Base-by-base conservation (phyloP, 441 rosid species). In the Pelargonium fulgidum region DNA sequence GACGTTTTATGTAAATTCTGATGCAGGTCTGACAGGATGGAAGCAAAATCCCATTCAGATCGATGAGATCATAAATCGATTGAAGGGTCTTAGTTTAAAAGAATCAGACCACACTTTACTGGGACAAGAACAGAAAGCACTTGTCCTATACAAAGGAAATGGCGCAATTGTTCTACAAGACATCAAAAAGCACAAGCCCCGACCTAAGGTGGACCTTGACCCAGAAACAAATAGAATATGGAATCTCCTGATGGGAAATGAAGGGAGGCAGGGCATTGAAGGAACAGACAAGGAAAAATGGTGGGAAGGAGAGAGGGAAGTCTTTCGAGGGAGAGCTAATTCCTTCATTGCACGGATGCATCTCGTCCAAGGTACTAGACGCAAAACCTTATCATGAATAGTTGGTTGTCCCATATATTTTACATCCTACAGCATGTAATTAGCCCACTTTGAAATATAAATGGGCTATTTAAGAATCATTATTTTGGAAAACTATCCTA, bases 271-370 rank as follows among this genome's bases (percentile, higher is more conserved):
- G 72, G 88, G 72, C 24, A 67, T 68, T 72, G 81, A 83, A 78
- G 88, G 68, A 70, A 81, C 77, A 69, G 83, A 85, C 69, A 68
- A 79, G 80, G 85, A 82, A 41, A 79, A 84, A 59, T 83, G 95
- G 93, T 95, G 98, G 99, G 88, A 89, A 69, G 90, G 88, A 73
- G 96, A 95, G 71, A 83, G 99, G 68, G 85, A 77, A 72, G 85
- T 92, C 78, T 90, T 95, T 67, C 77, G 66, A 56, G 92, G 96
- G 62, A 85, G 98, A 68, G 97, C 89, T 13, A 84, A 90, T 74
- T 88, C 98, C 66, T 95, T 95, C 78, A 95, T 95, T 52, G 97
- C 98, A 73, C 79, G 90, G 62, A 95, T 95, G 99, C 99, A 90
- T 84, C 90, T 90, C 9, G 95, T 95, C 65, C 99, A 95, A 89